These are phyloP conservation scores for Psilocybe sp. DNA, from an alignment of 768 basidiomycete genomes.

Conservation along the genomic window DNA sequence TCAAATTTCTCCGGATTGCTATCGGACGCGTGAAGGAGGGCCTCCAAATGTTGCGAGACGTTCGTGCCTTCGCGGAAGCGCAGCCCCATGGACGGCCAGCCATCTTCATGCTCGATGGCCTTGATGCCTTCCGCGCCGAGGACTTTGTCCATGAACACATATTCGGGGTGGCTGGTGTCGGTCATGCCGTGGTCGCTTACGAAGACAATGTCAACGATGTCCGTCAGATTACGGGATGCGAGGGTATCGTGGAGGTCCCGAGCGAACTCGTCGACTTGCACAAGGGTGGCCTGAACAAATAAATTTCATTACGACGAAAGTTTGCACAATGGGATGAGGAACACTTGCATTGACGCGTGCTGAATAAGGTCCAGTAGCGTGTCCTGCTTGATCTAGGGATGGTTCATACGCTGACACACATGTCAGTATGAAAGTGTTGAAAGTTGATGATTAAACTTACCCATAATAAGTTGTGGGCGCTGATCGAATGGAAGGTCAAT, in stretches of 20 bases:
- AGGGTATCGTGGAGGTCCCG: constrained; percentile 63
- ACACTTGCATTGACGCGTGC: constrained; percentile 63
- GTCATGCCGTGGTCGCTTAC: constrained; percentile 94
- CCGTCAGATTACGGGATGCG: constrained; percentile 67
- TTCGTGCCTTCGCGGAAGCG: constrained; percentile 67
- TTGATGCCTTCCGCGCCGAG: constrained; percentile 61
- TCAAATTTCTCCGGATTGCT: constrained; percentile 65
- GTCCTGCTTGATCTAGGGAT: constrained; percentile 84
- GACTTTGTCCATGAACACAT: constrained; percentile 80
- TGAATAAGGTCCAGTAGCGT: constrained; percentile 67
- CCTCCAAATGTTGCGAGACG: constrained; percentile 48
- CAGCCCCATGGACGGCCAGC: constrained; percentile 89
- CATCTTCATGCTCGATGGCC: constrained; percentile 72
- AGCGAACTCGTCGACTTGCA: constrained; percentile 71
- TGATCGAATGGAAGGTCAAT: constrained; percentile 70
- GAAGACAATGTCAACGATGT: constrained; percentile 85
- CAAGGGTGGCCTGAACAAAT: constrained; percentile 53
- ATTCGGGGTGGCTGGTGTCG: constrained; percentile 76
- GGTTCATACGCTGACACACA: constrained; percentile 70
- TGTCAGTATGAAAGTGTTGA: not conserved
- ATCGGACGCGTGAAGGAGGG: constrained; percentile 50
- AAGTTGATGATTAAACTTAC: constrained; percentile 33
- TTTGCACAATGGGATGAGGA: not conserved
- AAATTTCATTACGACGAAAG: not conserved
- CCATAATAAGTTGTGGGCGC: constrained; percentile 77